Base-by-base conservation (phyloP, 345 rosid genomes). In the Viola odorata region DNA sequence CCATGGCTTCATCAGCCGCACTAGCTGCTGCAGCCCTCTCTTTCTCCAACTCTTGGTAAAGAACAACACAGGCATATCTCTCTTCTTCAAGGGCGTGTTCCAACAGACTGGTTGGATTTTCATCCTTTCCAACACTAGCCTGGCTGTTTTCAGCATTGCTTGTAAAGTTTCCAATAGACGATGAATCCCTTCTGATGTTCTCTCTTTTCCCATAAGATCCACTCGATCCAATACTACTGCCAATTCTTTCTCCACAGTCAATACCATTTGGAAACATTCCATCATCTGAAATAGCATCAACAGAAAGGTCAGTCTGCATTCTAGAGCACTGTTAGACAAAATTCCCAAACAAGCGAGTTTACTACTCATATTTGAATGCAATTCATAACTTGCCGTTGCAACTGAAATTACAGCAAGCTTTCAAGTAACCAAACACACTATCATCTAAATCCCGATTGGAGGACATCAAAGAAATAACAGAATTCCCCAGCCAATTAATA, bases 11-110 rank as follows among this genome's bases (percentile, higher is more conserved):
- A 52, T 72, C 71, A 42, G 71, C 76, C 3, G 76, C 76, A 50
- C 60, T 55, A 10, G 76, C 71, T 57, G 76, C 71, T 60, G 76
- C 76, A 38, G 76, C 71, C 67, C 76, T 66, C 71, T 66, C 76
- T 58, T 67, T 57, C 71, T 72, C 76, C 56, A 72, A 53, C 39
- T 72, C 76, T 55, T 44, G 68, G 62, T 57, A 61, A 50, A 72
- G 71, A 53, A 59, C 50, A 44, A 59, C 63, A 37, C 7, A 64
- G 10, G 68, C 64, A 52, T 60, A 41, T 45, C 61, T 66, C 50
- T 72, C 64, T 39, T 62, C 70, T 51, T 56, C 60, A 44, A 72
- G 67, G 37, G 53, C 55, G 61, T 45, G 59, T 45, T 52, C 53
- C 64, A 57, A 48, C 67, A 37, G 16, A 51, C 37, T 50, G 51